These are phyloP conservation scores for Penicillium polonicum DNA, from an alignment of 2,329 filamentous ascomycete species.

Conservation along the genomic window DNA sequence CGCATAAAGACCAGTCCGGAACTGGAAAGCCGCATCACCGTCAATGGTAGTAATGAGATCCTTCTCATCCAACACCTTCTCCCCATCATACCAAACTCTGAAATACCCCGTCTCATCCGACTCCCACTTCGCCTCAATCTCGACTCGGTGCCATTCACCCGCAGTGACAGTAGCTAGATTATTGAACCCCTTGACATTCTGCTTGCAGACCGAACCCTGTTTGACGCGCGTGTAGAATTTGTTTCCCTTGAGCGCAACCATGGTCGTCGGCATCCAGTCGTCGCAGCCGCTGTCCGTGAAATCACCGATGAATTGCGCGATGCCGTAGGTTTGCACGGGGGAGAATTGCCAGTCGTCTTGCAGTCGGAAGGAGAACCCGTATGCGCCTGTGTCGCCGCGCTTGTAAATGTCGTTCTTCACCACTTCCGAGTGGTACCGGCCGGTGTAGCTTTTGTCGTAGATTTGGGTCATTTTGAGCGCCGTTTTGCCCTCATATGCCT, in stretches of 20 bases:
- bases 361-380: slow-evolving; percentile 55
- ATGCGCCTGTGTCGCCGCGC: slow-evolving; percentile 48
- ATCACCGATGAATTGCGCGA: slow-evolving; percentile 54
- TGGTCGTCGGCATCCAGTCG: slow-evolving; percentile 50
- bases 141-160: slow-evolving; percentile 50
- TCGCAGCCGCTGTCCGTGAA: slow-evolving; percentile 48
- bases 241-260: slow-evolving; percentile 50
- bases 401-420: slow-evolving; percentile 47
- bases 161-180: slow-evolving; percentile 43
- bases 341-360: slow-evolving; percentile 48
- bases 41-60: slow-evolving; percentile 48
- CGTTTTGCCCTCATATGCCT: slow-evolving; percentile 39
- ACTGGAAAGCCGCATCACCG: slow-evolving; percentile 47
- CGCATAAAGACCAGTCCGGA: slow-evolving; percentile 51
- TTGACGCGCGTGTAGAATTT: slow-evolving; percentile 48
- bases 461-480: slow-evolving; percentile 46
- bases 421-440: slow-evolving; percentile 53
- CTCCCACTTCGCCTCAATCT: slow-evolving; percentile 49
- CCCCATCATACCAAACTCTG: slow-evolving; percentile 51
- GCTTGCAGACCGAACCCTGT: slow-evolving; percentile 40
- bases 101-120: slow-evolving; percentile 47
- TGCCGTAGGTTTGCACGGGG: slow-evolving; percentile 48
- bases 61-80: slow-evolving; percentile 44
- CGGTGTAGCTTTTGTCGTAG: slow-evolving; percentile 44
- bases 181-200: slow-evolving; percentile 33